phyloP scores from a whole-genome alignment of 441 rosid species.

The Kokia cookei region DNA sequence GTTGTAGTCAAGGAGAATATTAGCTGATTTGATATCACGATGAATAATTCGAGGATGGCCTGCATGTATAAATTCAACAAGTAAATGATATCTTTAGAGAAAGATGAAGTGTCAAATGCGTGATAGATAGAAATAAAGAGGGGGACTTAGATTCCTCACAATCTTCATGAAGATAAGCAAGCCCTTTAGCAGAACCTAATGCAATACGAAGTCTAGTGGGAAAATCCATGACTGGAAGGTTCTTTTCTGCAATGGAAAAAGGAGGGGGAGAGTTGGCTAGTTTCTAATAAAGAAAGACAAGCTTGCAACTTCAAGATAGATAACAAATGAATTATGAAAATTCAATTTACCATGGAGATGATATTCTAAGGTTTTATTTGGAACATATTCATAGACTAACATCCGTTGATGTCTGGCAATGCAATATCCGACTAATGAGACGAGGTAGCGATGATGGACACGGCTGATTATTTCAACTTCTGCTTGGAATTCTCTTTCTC shows the following conservation, averaged over 20 bases:
- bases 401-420: conserved; percentile 73
- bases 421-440: conserved; percentile 87
- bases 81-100: neutral
- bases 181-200: conserved; percentile 87
- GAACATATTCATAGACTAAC: conserved; percentile 91
- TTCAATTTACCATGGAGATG: conserved; percentile 62
- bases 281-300: neutral
- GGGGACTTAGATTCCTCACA: conserved; percentile 34
- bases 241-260: conserved; percentile 40
- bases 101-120: neutral
- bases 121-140: neutral
- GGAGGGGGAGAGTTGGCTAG: neutral
- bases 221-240: conserved; percentile 76
- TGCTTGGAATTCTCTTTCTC: conserved; percentile 91
- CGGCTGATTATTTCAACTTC: conserved; percentile 94
- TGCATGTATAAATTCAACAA: conserved; percentile 18
- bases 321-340: neutral
- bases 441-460: conserved; percentile 89
- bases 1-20: conserved; percentile 73
- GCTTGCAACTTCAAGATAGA: neutral
- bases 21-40: conserved; percentile 85
- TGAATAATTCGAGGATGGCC: conserved; percentile 95
- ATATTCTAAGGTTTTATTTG: conserved; percentile 72
- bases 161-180: conserved; percentile 96
- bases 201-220: conserved; percentile 70